Evolutionary conservation across 495 filamentous ascomycete species (phyloP), one percentile per base, ranked within the genome.

Genomic region (Aspergillus hancockii): DNA sequence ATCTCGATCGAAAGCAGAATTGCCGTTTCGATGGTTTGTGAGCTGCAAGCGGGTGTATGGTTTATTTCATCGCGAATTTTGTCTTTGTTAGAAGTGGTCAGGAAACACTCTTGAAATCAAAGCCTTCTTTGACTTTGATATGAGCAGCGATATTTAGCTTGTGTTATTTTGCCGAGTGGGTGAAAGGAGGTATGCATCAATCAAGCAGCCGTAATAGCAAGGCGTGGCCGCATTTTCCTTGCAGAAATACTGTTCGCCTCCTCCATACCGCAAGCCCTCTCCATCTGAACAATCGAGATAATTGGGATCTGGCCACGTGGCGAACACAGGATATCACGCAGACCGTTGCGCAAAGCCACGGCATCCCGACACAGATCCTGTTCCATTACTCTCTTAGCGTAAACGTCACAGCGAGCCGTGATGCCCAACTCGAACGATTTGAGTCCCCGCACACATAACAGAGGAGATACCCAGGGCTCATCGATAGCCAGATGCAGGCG

Each of bases 341-440:
- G 58, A 14, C 62, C 54, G 54, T 72, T 74, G 47, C 72, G 64
- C 31, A 78, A 52, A 6, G 60, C 31, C 10, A 57, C 68, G 4
- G 71, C 74, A 59, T 76, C 70, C 18, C 66, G 41, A 1, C 61
- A 47, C 40, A 78, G 52, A 4, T 68, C 62, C 3, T 52, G 55
- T 58, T 75, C 73, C 38, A 79, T 52, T 2, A 68, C 57, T 16
- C 64, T 63, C 61, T 64, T 70, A 1, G 71, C 68, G 8, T 49
- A 56, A 22, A 54, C 38, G 66, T 77, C 76, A 61, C 75, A 77
- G 22, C 67, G 52, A 8, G 67, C 76, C 22, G 72, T 76, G 52
- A 79, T 69, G 5, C 69, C 75, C 47, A 79, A 40, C 49, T 79
- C 76, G 57, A 79, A 76, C 16, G 5, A 36, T 8, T 47, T 40